Base-by-base conservation (phyloP, 1,284 basidiomycete species). In the Porogramme epimiltina region DNA sequence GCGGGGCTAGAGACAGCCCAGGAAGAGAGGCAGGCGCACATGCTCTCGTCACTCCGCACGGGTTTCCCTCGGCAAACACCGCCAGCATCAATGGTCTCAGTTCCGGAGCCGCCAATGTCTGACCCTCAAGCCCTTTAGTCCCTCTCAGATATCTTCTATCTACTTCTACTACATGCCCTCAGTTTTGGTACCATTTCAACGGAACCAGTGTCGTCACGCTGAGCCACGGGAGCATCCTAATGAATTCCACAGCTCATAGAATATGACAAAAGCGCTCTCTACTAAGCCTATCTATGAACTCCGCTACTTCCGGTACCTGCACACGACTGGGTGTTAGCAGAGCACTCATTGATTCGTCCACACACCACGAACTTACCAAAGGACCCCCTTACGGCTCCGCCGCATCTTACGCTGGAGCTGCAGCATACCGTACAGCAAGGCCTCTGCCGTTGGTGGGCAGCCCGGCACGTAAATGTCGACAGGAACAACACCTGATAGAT, bases 381-480 rank as follows among this genome's bases (percentile, higher is more conserved):
- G 77, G 8, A 95, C 91, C 52, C 87, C 85, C 77, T 93, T 93
- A 66, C 96, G 80, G 74, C 84, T 91, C 66, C 90, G 82, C 65
- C 95, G 78, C 91, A 98, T 98, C 81, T 99, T 99, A 60, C 95
- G 85, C 76, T 98, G 95, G 41, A 99, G 81, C 72, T 98, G 95
- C 42, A 98, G 82, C 91, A 96, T 93, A 41, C 93, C 93, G 66
- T 95, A 94, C 41, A 93, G 78, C 42, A 99, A 79, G 11, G 96
- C 97, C 73, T 99, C 96, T 24, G 96, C 95, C 3, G 88, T 91
- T 4, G 91, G 92, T 49, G 91, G 94, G 75, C 95, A 98, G 2
- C 95, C 95, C 18, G 95, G 95, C 10, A 96, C 93, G 73, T 96
- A 96, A 51, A 98, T 94, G 71, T 98, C 95, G 42, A 99, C 96